Base-by-base conservation (phyloP, 163 green algal species). In the Smithsoniella earleae region DNA sequence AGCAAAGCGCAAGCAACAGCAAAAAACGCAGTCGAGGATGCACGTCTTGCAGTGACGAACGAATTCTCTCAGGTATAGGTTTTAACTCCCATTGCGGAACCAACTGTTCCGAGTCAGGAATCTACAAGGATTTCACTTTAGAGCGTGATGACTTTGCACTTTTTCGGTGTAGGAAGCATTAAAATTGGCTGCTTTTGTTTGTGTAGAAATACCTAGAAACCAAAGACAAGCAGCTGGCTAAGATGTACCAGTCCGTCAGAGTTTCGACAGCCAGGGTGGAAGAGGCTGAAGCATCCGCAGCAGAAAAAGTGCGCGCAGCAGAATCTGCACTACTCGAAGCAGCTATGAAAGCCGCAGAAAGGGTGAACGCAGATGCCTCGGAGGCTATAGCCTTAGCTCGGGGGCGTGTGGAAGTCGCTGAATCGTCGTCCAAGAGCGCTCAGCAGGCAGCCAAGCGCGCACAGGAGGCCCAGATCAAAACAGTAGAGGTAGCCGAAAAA, bases 151-250 rank as follows among this genome's bases (percentile, higher is more conserved):
- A n/a, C n/a, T n/a, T n/a, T n/a, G n/a, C n/a, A n/a, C n/a, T n/a
- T n/a, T n/a, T n/a, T n/a, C n/a, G n/a, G n/a, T n/a, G n/a, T n/a
- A n/a, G n/a, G n/a, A n/a, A n/a, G n/a, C n/a, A n/a, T n/a, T n/a
- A n/a, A n/a, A n/a, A n/a, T n/a, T n/a, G n/a, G n/a, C n/a, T n/a
- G n/a, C n/a, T n/a, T 34, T 10, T 43, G 10, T 66, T 6, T 36
- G 55, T 66, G 55, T 30, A 66, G 55, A 66, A 66, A 8, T 66
- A 43, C 10, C 16, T 66, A 31, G 33, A 66, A 3, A 43, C 55
- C 20, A 28, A 31, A 3, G 55, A 66, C 10, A 66, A 34, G 30
- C 55, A 66, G 55, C 55, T 66, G 22, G 18, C 55, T 3, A 66
- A 66, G 55, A 66, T 66, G 55, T 34, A 30, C 10, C 30, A 66